Percentiles rank a stretch among this genome's conserved stretches.
Conservation (phyloP, 441 rosid genomes). For the Bocquillonia castaneifolia region DNA sequence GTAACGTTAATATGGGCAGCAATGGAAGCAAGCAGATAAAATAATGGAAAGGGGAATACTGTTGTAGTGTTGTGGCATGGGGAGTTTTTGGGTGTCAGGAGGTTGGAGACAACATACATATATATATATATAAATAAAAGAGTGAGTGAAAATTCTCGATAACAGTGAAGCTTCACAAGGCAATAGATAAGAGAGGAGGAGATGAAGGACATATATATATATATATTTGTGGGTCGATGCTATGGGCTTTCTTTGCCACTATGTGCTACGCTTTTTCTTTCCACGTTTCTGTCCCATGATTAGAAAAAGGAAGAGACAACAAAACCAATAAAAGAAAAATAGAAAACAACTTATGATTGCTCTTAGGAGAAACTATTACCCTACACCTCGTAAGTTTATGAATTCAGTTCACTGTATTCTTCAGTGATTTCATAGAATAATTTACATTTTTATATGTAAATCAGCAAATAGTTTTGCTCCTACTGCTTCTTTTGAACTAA, state of each 20-base stretch:
- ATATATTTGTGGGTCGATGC: too few relatives aligned
- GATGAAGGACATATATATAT: background rate
- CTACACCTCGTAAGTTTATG: too few relatives aligned
- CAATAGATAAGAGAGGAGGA: background rate
- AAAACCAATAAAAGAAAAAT: background rate
- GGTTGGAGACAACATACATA: constrained; percentile 28
- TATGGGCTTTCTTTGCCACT: background rate
- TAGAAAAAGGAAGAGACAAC: background rate
- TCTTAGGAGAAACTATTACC: too few relatives aligned
- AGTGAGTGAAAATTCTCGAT: constrained; percentile 29
- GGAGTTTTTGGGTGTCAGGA: constrained; percentile 22
- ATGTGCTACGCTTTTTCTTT: constrained; percentile 5
- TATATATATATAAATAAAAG: too few relatives aligned
- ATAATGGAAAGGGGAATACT: constrained; percentile 17
- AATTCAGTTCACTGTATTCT: too few relatives aligned
- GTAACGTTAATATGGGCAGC: constrained; percentile 10
- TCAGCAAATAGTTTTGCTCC: too few relatives aligned
- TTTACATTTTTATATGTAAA: too few relatives aligned
- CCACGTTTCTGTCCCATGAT: background rate
- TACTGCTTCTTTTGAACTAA: too few relatives aligned
- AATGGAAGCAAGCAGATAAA: background rate
- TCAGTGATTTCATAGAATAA: too few relatives aligned
- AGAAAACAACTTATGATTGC: too few relatives aligned
- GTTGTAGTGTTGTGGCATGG: constrained; percentile 35
- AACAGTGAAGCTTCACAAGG: constrained; percentile 30